phyloP scores from a whole-genome alignment of 2,329 filamentous ascomycete species.

The Hypoxylon rubiginosum region DNA sequence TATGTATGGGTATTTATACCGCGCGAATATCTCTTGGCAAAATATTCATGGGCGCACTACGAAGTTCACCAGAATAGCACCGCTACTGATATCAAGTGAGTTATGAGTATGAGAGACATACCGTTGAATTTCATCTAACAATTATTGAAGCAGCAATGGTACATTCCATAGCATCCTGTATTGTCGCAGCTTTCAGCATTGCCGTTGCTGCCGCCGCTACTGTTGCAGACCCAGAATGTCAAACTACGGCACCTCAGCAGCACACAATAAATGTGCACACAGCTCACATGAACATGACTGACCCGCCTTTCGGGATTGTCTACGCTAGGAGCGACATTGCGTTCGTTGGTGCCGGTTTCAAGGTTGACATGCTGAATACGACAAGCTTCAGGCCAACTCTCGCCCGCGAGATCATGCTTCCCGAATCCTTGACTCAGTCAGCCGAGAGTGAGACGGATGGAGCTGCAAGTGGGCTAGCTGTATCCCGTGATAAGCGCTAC shows the following conservation, averaged over 20 bases:
- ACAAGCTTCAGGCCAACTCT: constrained; percentile 5
- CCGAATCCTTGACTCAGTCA: neutral
- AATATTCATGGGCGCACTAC: neutral
- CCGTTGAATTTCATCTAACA: neutral
- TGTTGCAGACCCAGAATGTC: neutral
- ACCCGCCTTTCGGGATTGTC: constrained; percentile 2
- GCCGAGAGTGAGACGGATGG: neutral
- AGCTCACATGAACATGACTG: neutral
- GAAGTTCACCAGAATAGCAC: neutral
- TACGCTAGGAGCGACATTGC: constrained; percentile 5
- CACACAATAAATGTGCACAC: neutral
- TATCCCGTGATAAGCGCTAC: constrained; percentile 9
- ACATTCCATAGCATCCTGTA: neutral
- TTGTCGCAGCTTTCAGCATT: neutral
- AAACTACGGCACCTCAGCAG: neutral
- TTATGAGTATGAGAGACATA: neutral
- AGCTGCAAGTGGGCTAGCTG: neutral
- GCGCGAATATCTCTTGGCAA: neutral
- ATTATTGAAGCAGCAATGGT: neutral
- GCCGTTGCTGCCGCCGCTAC: neutral
- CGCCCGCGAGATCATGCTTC: constrained; percentile 5
- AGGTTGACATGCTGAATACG: constrained; percentile 1
- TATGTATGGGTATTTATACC: neutral
- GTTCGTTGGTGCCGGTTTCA: constrained; percentile 3
- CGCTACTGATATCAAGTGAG: neutral